Percentiles rank a stretch among this genome's conserved stretches.
Conservation (phyloP, 345 rosid species). For the Eucalyptus tenuipes region DNA sequence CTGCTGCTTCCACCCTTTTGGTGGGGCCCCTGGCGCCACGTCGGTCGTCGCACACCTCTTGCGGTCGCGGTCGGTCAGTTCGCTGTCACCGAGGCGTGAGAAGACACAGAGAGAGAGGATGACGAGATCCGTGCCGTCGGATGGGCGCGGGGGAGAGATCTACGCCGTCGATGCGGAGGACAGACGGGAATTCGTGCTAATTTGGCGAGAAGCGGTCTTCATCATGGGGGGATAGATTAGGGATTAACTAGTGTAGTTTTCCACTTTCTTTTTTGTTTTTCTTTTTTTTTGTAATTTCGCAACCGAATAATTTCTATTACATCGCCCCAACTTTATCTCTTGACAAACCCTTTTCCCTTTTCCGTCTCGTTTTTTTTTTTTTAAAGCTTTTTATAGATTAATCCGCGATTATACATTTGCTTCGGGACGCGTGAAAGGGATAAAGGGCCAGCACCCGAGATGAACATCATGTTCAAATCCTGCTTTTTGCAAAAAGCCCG, state of each 20-base stretch:
- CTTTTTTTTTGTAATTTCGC: background rate
- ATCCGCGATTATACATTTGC: background rate
- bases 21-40: background rate
- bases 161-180: conserved; percentile 5
- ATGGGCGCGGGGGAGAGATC: background rate
- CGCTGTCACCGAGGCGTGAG: conserved; percentile 42
- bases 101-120: conserved; percentile 7
- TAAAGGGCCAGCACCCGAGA: background rate
- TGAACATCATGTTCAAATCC: background rate
- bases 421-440: background rate
- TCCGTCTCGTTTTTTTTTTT: background rate
- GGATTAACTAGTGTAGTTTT: background rate
- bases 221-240: background rate
- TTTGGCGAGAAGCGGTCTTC: background rate
- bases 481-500: background rate
- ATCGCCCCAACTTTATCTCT: background rate
- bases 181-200: conserved; percentile 10
- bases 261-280: background rate
- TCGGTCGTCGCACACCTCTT: background rate
- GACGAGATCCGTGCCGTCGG: conserved; percentile 17
- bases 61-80: background rate
- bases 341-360: background rate
- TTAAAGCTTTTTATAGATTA: background rate
- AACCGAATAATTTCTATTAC: background rate
- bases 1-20: background rate